A percentile compares a stretch with the other conserved stretches of the same genome.
phyloP scores from a whole-genome alignment of 176 grass and related monocot species.

The Avena atlantica region DNA sequence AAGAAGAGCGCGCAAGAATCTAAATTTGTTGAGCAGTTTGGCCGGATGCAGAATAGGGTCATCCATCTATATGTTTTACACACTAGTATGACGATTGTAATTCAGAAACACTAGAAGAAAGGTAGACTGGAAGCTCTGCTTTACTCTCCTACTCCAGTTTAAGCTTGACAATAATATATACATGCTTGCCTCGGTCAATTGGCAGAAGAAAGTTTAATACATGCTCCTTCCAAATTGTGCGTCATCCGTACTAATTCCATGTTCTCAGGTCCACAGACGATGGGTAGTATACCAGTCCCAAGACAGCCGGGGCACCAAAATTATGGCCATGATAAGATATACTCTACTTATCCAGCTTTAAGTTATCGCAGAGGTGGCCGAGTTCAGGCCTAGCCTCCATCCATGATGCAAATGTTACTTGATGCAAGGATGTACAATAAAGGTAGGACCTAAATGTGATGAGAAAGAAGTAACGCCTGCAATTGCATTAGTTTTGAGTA shows the following conservation, averaged over 20 bases:
- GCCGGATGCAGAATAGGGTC: background rate
- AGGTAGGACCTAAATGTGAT: conserved; percentile 95
- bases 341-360: conserved; percentile 80
- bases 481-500: conserved; percentile 21
- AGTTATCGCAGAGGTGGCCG: conserved; percentile 92
- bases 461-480: conserved; percentile 95
- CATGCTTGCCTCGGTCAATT: conserved; percentile 46
- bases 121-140: background rate
- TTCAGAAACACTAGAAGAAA: background rate
- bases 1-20: conserved; percentile 14
- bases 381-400: conserved; percentile 94
- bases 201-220: conserved; percentile 26
- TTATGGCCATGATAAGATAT: conserved; percentile 6
- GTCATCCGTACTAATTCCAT: background rate
- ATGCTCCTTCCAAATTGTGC: background rate
- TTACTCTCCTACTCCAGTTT: conserved; percentile 39
- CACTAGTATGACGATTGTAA: background rate
- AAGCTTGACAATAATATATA: conserved; percentile 48
- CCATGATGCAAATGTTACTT: conserved; percentile 80
- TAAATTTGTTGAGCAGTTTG: background rate
- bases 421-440: conserved; percentile 57
- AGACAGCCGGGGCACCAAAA: conserved; percentile 6
- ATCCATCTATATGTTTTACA: conserved; percentile 29
- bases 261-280: background rate
- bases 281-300: conserved; percentile 15